Evolutionary conservation across 1,139 yeast genomes (phyloP).

Genomic region (Lodderomyces elongisporus): DNA sequence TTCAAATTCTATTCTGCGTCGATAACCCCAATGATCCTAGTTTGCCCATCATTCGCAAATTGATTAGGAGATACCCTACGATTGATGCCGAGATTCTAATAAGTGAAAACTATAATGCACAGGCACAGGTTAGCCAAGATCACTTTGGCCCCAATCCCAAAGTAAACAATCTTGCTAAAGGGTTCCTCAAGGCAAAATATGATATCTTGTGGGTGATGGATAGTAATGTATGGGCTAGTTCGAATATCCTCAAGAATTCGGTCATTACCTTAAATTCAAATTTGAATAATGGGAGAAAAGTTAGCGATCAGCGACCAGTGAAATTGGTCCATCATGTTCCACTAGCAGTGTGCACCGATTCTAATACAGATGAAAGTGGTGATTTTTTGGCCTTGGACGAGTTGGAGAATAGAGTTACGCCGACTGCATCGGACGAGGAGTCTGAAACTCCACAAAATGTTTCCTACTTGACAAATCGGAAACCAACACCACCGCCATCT

Average conservation of each 20-base stretch:
- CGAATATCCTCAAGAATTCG: slow-evolving; percentile 63
- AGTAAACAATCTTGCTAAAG: slow-evolving; percentile 78
- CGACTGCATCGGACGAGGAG: slow-evolving; percentile 13
- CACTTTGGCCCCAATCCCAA: slow-evolving; percentile 86
- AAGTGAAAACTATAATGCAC: slow-evolving; percentile 31
- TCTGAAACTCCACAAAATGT: slow-evolving; percentile 1
- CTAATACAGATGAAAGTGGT: not conserved
- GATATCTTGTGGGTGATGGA: slow-evolving; percentile 88
- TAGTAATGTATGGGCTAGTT: slow-evolving; percentile 76
- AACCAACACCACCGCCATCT: slow-evolving; percentile 4
- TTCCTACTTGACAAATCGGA: slow-evolving; percentile 10
- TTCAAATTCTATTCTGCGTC: slow-evolving; percentile 75
- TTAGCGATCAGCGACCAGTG: slow-evolving; percentile 35
- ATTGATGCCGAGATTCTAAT: slow-evolving; percentile 58
- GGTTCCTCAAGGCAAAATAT: slow-evolving; percentile 59
- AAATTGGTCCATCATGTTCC: slow-evolving; percentile 81
- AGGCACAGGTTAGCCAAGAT: slow-evolving; percentile 24
- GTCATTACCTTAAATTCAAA: slow-evolving; percentile 47
- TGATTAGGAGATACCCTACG: slow-evolving; percentile 52
- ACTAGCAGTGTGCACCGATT: slow-evolving; percentile 46
- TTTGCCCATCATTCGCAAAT: slow-evolving; percentile 46
- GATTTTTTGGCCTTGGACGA: slow-evolving; percentile 10
- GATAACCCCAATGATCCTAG: slow-evolving; percentile 64
- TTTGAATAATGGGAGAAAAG: slow-evolving; percentile 44
- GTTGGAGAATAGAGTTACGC: slow-evolving; percentile 18